Evolutionary conservation across 306 rosid species (phyloP).

Genomic region (Rosa rugosa): DNA sequence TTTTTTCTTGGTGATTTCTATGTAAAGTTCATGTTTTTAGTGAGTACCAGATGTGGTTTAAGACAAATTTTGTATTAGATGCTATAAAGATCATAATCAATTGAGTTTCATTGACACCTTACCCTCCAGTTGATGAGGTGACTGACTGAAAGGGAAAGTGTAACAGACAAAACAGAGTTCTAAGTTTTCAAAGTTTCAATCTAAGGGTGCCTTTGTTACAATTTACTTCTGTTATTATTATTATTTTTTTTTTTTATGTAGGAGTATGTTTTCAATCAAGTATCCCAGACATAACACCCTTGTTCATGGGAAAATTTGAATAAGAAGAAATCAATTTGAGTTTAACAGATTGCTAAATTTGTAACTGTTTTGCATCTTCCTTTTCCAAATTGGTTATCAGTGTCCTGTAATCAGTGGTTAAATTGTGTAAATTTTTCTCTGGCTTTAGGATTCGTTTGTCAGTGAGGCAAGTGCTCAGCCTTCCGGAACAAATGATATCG

Average conservation of each 20-base stretch:
- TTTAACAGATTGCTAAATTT: background rate
- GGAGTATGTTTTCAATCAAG: background rate
- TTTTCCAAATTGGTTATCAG: constrained; percentile 12
- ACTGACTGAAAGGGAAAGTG: constrained; percentile 7
- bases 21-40: background rate
- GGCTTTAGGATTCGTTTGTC: constrained; percentile 76
- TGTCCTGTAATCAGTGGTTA: constrained; percentile 15
- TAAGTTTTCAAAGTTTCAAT: background rate
- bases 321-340: constrained; percentile 3
- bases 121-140: background rate
- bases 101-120: constrained; percentile 21
- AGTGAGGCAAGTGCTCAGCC: constrained; percentile 57
- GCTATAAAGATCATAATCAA: constrained; percentile 19
- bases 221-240: background rate
- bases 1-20: background rate
- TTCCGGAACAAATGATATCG: constrained; percentile 72
- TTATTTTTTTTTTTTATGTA: background rate
- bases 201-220: background rate
- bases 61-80: constrained; percentile 12
- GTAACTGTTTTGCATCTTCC: background rate
- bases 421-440: constrained; percentile 11
- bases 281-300: background rate
- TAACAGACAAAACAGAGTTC: background rate
- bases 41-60: constrained; percentile 1
- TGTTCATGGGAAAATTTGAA: background rate